Evolutionary conservation across 1,139 yeast genomes (phyloP), one percentile per base, ranked within the genome.

Genomic region (Pichia sorboxylosa): DNA sequence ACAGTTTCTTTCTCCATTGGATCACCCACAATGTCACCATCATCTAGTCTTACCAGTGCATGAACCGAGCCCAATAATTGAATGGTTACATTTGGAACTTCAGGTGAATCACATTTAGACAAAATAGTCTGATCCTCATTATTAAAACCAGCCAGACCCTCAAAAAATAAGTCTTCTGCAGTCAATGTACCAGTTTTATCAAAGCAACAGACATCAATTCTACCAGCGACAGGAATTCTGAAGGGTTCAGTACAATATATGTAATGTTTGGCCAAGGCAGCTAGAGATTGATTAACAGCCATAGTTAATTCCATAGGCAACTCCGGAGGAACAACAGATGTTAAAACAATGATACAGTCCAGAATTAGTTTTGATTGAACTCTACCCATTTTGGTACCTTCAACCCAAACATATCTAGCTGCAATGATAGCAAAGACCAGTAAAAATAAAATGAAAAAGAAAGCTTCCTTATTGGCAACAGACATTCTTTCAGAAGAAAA

Each of bases 321-420:
- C 61, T 90, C 99, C 33, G 99, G 98, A 27, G 99, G 99, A 28
- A 90, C 99, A 45, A 90, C 99, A 30, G 97, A 87, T 15, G 99
- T 90, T 47, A 90, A 72, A 48, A 90, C 92, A 53, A 90, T 73
- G 45, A 90, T 81, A 76, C 98, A 92, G 59, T 90, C 97, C 54
- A 90, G 69, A 46, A 90, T 78, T 54, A 90, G 72, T 61, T 90
- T 90, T 35, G 94, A 82, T 58, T 90, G 94, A 48, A 83, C 73
- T 62, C 98, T 80, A 48, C 95, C 97, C 83, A 83, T 79, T 57
- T 69, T 77, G 25, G 94, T 80, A 59, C 99, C 98, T 61, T 90
- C 95, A 39, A 80, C 80, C 99, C 99, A 90, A 34, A 90, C 98
- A 54, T 90, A 92, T 85, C 95, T 82, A 23, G 94, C 79, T 25